A percentile compares a stretch with the other conserved stretches of the same genome.
Conservation (phyloP, 441 rosid species). For the Isatis lusitanica region DNA sequence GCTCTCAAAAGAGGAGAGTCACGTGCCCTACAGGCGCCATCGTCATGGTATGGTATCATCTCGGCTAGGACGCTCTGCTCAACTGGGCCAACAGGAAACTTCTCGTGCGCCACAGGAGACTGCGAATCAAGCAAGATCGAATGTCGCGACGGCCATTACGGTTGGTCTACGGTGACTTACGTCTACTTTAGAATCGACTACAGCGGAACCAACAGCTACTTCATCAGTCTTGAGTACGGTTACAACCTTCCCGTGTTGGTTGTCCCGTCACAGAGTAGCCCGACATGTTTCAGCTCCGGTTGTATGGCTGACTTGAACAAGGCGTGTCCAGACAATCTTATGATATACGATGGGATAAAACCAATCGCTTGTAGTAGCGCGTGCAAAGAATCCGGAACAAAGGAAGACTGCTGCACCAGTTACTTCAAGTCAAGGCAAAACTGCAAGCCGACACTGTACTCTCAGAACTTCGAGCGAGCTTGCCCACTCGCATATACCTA, state of each 20-base stretch:
- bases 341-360: neutral
- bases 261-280: slow-evolving; percentile 27
- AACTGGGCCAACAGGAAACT: slow-evolving; percentile 24
- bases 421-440: neutral
- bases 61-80: slow-evolving; percentile 48
- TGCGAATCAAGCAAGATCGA: slow-evolving; percentile 40
- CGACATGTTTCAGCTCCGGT: slow-evolving; percentile 30
- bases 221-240: slow-evolving; percentile 46
- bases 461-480: neutral
- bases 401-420: slow-evolving; percentile 29
- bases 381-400: slow-evolving; percentile 28
- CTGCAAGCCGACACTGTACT: neutral
- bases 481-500: slow-evolving; percentile 33
- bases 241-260: slow-evolving; percentile 46
- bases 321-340: slow-evolving; percentile 45
- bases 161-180: slow-evolving; percentile 35
- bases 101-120: slow-evolving; percentile 43
- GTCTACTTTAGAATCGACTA: slow-evolving; percentile 26
- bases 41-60: slow-evolving; percentile 42
- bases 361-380: slow-evolving; percentile 46
- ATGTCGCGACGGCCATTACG: slow-evolving; percentile 32
- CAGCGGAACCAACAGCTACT: slow-evolving; percentile 32
- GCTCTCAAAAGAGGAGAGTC: slow-evolving; percentile 20
- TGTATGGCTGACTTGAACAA: slow-evolving; percentile 40
- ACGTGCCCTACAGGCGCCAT: slow-evolving; percentile 11